Evolutionary conservation across 345 rosid species (phyloP), one percentile per base, ranked within the genome.

Genomic region (Adansonia digitata): DNA sequence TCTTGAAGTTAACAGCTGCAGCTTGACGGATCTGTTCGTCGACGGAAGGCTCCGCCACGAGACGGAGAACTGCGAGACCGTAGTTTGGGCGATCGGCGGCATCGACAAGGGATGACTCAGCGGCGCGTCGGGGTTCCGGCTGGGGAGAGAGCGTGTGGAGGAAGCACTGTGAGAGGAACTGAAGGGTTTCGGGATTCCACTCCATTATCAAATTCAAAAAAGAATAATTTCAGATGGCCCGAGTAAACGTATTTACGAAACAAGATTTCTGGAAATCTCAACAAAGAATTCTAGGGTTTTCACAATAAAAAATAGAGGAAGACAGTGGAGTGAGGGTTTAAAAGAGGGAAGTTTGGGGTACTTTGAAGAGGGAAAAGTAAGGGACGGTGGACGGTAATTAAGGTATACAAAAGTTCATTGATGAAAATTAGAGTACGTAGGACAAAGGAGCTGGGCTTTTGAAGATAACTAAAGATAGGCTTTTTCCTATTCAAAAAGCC

Each of bases 1-100:
- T 57, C 63, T 57, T 57, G 37, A 57, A 57, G 63, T 27, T 57
- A 27, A 57, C 63, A 2, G 97, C 94, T 14, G 99, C 98, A 10
- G 99, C 92, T 43, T 89, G 94, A 71, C 98, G 98, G 79, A 91
- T 86, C 85, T 86, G 94, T n/a, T 96, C 97, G 66, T 90, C 91
- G 64, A 90, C 87, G 4, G 91, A 61, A 18, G 89, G 85, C 55
- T 90, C 92, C 3, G 97, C 93, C 13, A 93, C 90, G 6, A 93
- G 86, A 24, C 88, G 91, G 77, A 93, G 97, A 12, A 93, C 97
- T 12, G 88, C 93, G 70, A 96, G 86, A 26, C 89, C 93, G 72
- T 82, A 93, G 81, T 89, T 91, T 27, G 97, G 92, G 10, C 75
- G 85, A 71, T 88, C 89, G 20, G 95, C 83, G 43, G 89, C 91